Percentiles rank a stretch among this genome's conserved stretches.
phyloP scores from a whole-genome alignment of 108 stramenopile species.

The Schizochytrium sp. region DNA sequence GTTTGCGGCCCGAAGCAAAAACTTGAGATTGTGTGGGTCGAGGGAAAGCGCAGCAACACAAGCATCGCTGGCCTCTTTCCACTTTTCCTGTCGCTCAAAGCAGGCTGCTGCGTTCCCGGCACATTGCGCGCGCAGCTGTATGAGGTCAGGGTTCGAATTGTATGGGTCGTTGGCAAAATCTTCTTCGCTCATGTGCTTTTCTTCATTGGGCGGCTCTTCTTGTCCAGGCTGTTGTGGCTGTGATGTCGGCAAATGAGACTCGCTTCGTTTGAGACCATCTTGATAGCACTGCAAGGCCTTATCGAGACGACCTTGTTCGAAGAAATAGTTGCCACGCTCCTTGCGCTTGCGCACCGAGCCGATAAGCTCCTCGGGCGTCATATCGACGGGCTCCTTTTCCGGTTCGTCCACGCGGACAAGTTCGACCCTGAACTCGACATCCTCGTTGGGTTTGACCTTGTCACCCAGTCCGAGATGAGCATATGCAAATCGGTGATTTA shows the following conservation, averaged over 20 bases:
- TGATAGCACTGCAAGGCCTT: slow-evolving; percentile 12
- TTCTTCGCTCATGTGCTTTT: neutral
- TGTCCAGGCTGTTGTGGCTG: neutral
- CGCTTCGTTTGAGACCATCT: neutral
- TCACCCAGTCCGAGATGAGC: neutral
- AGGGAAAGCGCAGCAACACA: neutral
- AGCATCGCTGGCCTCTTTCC: neutral
- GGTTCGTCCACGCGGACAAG: neutral
- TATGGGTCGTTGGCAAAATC: neutral
- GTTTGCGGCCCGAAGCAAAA: neutral
- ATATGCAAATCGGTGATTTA: neutral
- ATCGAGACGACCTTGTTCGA: neutral
- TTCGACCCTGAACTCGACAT: neutral
- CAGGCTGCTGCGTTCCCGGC: neutral
- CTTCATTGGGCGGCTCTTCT: neutral
- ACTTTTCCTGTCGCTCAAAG: neutral
- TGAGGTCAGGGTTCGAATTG: slow-evolving; percentile 1
- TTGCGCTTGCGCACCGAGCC: neutral
- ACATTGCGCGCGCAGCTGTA: neutral
- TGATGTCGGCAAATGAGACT: neutral
- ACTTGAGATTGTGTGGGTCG: neutral
- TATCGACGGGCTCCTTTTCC: slow-evolving; percentile 7
- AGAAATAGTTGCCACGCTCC: neutral
- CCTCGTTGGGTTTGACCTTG: neutral
- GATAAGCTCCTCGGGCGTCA: neutral